Evolutionary conservation across 73 alveolate genomes (phyloP).

Genomic region (Paramecium pentaurelia): DNA sequence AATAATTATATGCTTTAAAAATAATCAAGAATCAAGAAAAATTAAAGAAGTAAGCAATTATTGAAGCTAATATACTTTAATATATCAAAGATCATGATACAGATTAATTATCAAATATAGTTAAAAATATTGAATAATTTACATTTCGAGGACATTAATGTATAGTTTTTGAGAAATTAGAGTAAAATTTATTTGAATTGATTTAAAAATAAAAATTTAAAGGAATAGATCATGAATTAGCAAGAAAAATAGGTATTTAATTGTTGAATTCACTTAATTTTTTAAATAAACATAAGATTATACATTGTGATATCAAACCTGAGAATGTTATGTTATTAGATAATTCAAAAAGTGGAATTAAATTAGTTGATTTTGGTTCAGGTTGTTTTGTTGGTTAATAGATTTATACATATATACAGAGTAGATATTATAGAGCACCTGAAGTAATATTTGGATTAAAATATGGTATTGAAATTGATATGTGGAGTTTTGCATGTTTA

Average conservation of each 20-base stretch:
- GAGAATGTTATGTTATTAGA: slow-evolving; percentile 62
- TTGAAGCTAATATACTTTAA: slow-evolving; percentile 85
- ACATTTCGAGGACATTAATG: slow-evolving; percentile 72
- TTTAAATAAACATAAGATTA: slow-evolving; percentile 60
- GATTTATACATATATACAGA: slow-evolving; percentile 65
- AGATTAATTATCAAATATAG: slow-evolving; percentile 60
- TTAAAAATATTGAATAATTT: slow-evolving; percentile 62
- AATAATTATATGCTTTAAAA: slow-evolving; percentile 86
- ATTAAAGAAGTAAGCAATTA: slow-evolving; percentile 84
- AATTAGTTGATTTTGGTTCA: slow-evolving; percentile 80
- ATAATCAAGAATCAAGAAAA: slow-evolving; percentile 88
- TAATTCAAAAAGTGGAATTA: slow-evolving; percentile 64
- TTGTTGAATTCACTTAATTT: slow-evolving; percentile 68
- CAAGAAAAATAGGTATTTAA: slow-evolving; percentile 73
- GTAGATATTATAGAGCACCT: slow-evolving; percentile 81
- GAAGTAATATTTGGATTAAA: slow-evolving; percentile 79
- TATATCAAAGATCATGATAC: slow-evolving; percentile 63
- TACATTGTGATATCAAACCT: slow-evolving; percentile 60
- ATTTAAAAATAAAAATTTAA: slow-evolving; percentile 69
- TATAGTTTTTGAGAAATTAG: slow-evolving; percentile 74
- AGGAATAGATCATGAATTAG: slow-evolving; percentile 73
- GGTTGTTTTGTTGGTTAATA: slow-evolving; percentile 67
- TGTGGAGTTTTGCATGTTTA: slow-evolving; percentile 80
- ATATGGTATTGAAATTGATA: slow-evolving; percentile 79
- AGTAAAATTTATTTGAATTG: slow-evolving; percentile 78